Evolutionary conservation across 345 rosid genomes (phyloP).

Genomic region (Hibiscus mutabilis): DNA sequence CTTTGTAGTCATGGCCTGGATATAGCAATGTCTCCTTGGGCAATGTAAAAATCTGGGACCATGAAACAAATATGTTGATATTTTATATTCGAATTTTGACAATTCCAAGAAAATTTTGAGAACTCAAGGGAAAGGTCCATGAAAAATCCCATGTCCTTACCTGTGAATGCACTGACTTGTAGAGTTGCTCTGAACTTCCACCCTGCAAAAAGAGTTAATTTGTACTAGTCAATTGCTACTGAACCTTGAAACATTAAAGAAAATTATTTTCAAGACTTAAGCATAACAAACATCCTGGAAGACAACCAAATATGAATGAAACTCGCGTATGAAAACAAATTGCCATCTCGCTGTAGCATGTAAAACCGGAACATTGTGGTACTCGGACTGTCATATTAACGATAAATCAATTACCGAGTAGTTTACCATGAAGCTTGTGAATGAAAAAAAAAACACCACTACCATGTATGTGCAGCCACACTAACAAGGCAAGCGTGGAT

Average conservation of each 20-base stretch:
- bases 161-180: slow-evolving; percentile 91
- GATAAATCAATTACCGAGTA: neutral
- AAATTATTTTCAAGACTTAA: neutral
- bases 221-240: neutral
- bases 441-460: neutral
- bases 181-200: slow-evolving; percentile 78
- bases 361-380: neutral
- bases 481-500: neutral
- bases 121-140: neutral
- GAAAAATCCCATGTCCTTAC: slow-evolving; percentile 26
- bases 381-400: neutral
- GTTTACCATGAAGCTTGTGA: neutral
- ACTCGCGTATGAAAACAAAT: neutral
- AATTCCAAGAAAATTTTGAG: neutral
- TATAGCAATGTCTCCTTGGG: slow-evolving; percentile 80
- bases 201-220: slow-evolving; percentile 39
- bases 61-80: neutral
- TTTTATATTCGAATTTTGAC: neutral
- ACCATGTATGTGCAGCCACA: neutral
- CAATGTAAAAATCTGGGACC: slow-evolving; percentile 67
- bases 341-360: neutral
- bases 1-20: slow-evolving; percentile 94
- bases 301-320: neutral
- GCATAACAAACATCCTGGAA: neutral
- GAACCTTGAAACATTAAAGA: neutral